Base-by-base conservation (phyloP, 2,329 filamentous ascomycete species). In the Didymosphaeria variabile region DNA sequence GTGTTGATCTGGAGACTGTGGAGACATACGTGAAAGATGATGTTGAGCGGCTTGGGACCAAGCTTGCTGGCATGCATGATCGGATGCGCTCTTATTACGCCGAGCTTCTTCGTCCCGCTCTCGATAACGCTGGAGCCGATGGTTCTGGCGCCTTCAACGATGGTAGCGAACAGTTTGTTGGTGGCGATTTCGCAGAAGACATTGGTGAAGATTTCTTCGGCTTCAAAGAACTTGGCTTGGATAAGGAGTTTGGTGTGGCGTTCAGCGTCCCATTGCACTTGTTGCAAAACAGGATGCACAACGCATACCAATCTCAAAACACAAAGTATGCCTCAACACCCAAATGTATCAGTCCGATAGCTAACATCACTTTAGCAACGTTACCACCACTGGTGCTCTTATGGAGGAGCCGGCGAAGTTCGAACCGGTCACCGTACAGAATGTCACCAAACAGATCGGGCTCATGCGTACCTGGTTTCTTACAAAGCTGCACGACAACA, bases 181-280 rank as follows among this genome's bases (percentile, higher is more conserved):
- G 92, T 49, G 95, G 95, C 63, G 95, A 99, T 78, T 99, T 99
- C 77, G 95, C 95, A 0, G 95, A 97, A 76, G 95, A 99, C 70
- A 91, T 99, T 13, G 94, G 94, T 63, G 95, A 99, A 82, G 95
- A 99, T 80, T 99, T 97, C 86, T 99, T 99, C 73, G 95, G 95
- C 31, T 98, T 99, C 86, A 94, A 93, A 75, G 94, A 97, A 62
- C 87, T 99, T 49, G 95, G 95, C 46, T 86, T 99, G 60, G 93
- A 97, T 72, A 90, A 89, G 69, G 95, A 99, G 76, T 91, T 98
- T 75, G 94, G 94, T 19, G 90, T 94, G 34, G 91, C 91, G 67
- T 87, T 98, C 63, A 94, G 92, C 56, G 95, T 99, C 38, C 95
- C 96, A 26, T 85, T 99, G 60, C 95, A 99, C 80, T 87, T 99